Evolutionary conservation across 345 rosid species (phyloP).

Genomic region (Hibiscus trionum): DNA sequence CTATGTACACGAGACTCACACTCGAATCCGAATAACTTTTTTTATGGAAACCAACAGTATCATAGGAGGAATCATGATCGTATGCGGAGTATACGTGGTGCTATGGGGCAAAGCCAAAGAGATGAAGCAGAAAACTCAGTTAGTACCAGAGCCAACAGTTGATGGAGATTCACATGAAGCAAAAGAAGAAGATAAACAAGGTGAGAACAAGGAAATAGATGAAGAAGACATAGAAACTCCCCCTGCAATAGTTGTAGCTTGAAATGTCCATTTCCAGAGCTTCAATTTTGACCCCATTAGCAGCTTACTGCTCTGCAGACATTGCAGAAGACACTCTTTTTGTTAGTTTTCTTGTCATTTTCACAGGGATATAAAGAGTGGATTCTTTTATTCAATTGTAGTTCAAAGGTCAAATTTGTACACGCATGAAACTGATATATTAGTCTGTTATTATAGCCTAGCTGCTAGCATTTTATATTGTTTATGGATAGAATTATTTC

Average conservation of each 20-base stretch:
- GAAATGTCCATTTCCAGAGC: not conserved
- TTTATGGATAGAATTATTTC: not conserved
- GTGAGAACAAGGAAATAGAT: not conserved
- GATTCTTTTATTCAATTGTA: not conserved
- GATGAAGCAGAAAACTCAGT: not conserved
- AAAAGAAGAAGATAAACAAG: not conserved
- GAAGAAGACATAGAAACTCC: not conserved
- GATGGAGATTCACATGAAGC: not conserved
- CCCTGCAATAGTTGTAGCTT: not conserved
- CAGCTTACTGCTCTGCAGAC: not conserved
- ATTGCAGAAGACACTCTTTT: not conserved
- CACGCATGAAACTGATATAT: too few relatives aligned
- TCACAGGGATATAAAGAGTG: too few relatives aligned
- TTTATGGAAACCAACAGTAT: constrained; percentile 22
- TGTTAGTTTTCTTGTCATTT: too few relatives aligned
- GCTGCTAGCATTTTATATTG: not conserved
- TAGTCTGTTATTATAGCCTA: not conserved
- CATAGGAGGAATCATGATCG: constrained; percentile 38
- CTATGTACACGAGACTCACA: not conserved
- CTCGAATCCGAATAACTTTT: not conserved
- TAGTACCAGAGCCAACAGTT: not conserved
- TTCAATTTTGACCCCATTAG: not conserved
- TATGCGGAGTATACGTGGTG: constrained; percentile 40
- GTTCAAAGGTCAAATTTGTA: not conserved
- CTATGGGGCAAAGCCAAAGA: constrained; percentile 29